phyloP scores from a whole-genome alignment of 106 monocot genomes.

The Vanilla planifolia region DNA sequence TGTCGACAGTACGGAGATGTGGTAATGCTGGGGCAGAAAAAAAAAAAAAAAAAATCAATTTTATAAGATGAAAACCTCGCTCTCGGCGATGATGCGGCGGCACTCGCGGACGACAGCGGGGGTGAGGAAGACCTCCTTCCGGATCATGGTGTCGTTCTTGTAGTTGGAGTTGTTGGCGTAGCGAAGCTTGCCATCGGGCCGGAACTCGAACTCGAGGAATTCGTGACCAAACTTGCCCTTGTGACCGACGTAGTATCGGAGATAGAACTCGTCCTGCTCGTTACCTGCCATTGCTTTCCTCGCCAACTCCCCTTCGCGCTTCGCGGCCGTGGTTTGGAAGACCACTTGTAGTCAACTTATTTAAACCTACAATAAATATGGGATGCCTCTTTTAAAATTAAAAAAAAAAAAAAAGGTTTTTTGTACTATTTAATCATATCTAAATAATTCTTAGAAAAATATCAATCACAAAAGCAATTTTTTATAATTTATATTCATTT shows the following conservation, averaged over 20 bases:
- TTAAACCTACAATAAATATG: too few relatives aligned
- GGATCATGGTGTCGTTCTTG: constrained; percentile 99
- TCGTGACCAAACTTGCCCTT: constrained; percentile 99
- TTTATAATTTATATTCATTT: too few relatives aligned
- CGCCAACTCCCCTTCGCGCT: too few relatives aligned
- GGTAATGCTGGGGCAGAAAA: not conserved
- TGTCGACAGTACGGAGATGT: not conserved
- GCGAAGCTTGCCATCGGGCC: constrained; percentile 93
- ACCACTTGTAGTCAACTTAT: too few relatives aligned
- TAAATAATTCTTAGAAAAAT: too few relatives aligned
- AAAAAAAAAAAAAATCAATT: not conserved
- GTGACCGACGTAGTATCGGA: constrained; percentile 96
- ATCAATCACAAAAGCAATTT: too few relatives aligned
- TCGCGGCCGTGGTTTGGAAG: not conserved
- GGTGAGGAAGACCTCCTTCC: constrained; percentile 92
- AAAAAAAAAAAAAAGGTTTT: too few relatives aligned
- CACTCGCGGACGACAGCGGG: constrained; percentile 88
- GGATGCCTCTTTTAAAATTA: too few relatives aligned
- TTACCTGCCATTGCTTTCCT: constrained; percentile 18
- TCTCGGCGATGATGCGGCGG: constrained; percentile 84
- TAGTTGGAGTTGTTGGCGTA: constrained; percentile 99
- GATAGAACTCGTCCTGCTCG: constrained; percentile 80
- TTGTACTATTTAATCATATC: too few relatives aligned
- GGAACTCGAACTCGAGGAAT: constrained; percentile 99
- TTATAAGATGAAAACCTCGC: constrained; percentile 39